These are phyloP conservation scores for Phialocephala subalpina DNA, from an alignment of 2,329 filamentous ascomycete genomes.

Conservation along the genomic window DNA sequence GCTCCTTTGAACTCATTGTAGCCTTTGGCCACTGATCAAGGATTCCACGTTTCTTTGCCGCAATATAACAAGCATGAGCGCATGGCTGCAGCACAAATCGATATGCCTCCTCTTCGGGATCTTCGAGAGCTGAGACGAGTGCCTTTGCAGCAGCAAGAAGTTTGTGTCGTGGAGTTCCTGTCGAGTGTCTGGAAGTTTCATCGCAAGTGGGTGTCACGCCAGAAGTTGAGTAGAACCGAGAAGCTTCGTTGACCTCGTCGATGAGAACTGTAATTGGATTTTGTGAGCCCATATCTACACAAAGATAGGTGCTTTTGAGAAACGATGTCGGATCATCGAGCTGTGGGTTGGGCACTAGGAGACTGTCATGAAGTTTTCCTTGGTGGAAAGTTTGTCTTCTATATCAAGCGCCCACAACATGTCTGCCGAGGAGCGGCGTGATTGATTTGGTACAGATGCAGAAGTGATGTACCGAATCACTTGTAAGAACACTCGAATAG, in stretches of 20 bases:
- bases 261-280: background rate
- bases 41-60: background rate
- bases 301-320: background rate
- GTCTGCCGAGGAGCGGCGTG: no score
- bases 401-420: no score
- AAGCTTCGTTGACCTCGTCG: background rate
- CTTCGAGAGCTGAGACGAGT: background rate
- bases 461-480: no score
- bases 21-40: background rate
- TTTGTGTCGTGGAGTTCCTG: background rate
- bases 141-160: slow-evolving; percentile 2
- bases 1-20: background rate
- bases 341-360: no score
- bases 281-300: background rate
- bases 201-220: background rate
- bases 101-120: slow-evolving; percentile 14
- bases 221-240: background rate
- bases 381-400: no score
- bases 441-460: no score
- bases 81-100: slow-evolving; percentile 3
- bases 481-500: no score
- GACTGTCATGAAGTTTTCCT: no score
- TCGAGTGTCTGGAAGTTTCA: background rate
- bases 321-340: background rate
- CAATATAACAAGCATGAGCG: slow-evolving; percentile 4